Conservation (phyloP, 1,284 basidiomycete genomes). For the Trichosporon faecale region DNA sequence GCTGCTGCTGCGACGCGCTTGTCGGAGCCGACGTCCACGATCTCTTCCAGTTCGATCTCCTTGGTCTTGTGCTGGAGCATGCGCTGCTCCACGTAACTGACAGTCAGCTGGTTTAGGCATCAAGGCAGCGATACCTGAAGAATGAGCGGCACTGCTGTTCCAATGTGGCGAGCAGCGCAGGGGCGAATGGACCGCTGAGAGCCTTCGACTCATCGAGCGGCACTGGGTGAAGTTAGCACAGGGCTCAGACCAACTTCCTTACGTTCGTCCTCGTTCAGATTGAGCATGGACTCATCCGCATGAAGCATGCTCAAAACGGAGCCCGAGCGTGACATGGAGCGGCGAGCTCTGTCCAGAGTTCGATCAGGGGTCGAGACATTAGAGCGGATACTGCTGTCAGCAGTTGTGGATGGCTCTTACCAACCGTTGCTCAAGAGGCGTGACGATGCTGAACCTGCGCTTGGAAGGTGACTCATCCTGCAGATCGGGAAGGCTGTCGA, state of each 20-base stretch:
- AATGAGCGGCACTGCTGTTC: conserved; percentile 44
- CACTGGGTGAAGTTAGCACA: not conserved
- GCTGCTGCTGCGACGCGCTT: conserved; percentile 37
- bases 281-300: not conserved
- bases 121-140: conserved; percentile 27
- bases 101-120: not conserved
- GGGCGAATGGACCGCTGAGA: conserved; percentile 23
- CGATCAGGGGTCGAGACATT: not conserved
- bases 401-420: conserved; percentile 21
- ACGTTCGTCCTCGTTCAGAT: conserved; percentile 8
- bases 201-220: not conserved
- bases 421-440: conserved; percentile 32
- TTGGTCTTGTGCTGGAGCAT: conserved; percentile 55
- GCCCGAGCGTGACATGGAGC: conserved; percentile 11
- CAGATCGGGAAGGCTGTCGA: not conserved
- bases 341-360: not conserved
- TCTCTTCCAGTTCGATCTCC: conserved; percentile 61
- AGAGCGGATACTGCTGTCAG: conserved; percentile 14
- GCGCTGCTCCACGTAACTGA: conserved; percentile 32
- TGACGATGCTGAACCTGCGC: conserved; percentile 35
- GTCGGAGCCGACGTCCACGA: conserved; percentile 18
- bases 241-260: not conserved
- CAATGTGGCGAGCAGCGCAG: conserved; percentile 37
- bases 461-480: conserved; percentile 21
- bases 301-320: conserved; percentile 7